A percentile compares a stretch with the other conserved stretches of the same genome.
These are phyloP conservation scores for Botrytis elliptica DNA, from an alignment of 2,329 filamentous ascomycete species.

Conservation along the genomic window DNA sequence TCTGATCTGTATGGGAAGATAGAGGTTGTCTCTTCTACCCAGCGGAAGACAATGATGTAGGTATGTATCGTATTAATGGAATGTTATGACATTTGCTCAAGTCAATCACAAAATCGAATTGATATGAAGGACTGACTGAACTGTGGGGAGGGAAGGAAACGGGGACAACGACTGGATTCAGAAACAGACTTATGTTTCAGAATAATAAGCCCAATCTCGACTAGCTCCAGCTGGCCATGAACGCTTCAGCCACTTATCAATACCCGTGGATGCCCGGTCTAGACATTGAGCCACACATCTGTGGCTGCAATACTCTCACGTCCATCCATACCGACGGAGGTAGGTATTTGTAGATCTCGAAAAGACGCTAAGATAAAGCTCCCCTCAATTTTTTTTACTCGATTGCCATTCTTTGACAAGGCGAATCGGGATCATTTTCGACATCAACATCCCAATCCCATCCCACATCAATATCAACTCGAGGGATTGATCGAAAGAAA, in stretches of 20 bases:
- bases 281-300: neutral
- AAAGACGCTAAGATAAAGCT: slow-evolving; percentile 35
- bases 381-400: slow-evolving; percentile 20
- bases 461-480: neutral
- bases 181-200: slow-evolving; percentile 7
- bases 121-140: neutral
- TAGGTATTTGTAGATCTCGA: neutral
- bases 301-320: no score
- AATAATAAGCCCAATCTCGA: neutral
- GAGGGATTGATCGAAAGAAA: neutral
- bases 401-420: neutral
- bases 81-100: no score
- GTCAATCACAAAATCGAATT: neutral
- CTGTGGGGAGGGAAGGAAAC: neutral
- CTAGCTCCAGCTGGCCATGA: neutral
- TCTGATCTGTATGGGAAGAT: neutral
- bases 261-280: neutral
- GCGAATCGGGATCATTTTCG: neutral
- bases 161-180: slow-evolving; percentile 11
- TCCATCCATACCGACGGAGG: no score
- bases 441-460: neutral
- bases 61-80: neutral
- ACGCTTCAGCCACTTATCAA: neutral
- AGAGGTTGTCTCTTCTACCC: neutral
- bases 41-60: neutral